A percentile compares a stretch with the other conserved stretches of the same genome.
Evolutionary conservation across 805 yeast species (phyloP).

Genomic region (Blastobotrys attinorum): DNA sequence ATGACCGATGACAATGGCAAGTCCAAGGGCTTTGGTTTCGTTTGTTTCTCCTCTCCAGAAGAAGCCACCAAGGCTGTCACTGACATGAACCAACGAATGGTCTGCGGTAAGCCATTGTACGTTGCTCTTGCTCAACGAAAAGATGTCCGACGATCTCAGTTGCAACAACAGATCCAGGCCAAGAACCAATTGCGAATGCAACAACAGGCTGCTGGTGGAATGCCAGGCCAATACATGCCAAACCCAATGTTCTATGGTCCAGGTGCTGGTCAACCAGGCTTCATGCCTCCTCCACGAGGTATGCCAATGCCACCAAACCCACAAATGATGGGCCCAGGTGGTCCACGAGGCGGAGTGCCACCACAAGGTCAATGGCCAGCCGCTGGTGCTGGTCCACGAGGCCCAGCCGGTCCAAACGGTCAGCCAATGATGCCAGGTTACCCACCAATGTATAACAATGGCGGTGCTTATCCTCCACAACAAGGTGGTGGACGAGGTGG

Average conservation of each 20-base stretch:
- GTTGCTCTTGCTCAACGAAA: slow-evolving; percentile 98
- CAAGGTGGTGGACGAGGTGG: slow-evolving; percentile 23
- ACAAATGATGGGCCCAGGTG: slow-evolving; percentile 27
- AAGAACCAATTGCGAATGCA: slow-evolving; percentile 98
- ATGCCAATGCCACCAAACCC: slow-evolving; percentile 36
- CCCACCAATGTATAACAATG: slow-evolving; percentile 70
- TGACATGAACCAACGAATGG: slow-evolving; percentile 97
- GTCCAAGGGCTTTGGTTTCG: slow-evolving; percentile 98
- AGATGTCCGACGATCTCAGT: slow-evolving; percentile 94
- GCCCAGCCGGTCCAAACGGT: slow-evolving; percentile 70
- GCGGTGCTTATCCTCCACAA: slow-evolving; percentile 25
- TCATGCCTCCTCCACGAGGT: slow-evolving; percentile 59
- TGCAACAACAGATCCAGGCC: slow-evolving; percentile 96
- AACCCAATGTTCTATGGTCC: slow-evolving; percentile 72
- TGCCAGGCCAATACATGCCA: slow-evolving; percentile 76
- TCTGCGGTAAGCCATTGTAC: slow-evolving; percentile 91
- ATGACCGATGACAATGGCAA: slow-evolving; percentile 93
- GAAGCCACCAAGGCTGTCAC: slow-evolving; percentile 98
- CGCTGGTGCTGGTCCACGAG: slow-evolving; percentile 26
- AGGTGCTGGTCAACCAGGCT: slow-evolving; percentile 61
- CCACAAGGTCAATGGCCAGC: slow-evolving; percentile 33
- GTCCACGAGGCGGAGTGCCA: slow-evolving; percentile 29
- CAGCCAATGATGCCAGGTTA: slow-evolving; percentile 72
- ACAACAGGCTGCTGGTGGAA: slow-evolving; percentile 85
- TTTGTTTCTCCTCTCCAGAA: slow-evolving; percentile 94